phyloP scores from a whole-genome alignment of 352 stramenopile species.

The Pythium apleroticum region DNA sequence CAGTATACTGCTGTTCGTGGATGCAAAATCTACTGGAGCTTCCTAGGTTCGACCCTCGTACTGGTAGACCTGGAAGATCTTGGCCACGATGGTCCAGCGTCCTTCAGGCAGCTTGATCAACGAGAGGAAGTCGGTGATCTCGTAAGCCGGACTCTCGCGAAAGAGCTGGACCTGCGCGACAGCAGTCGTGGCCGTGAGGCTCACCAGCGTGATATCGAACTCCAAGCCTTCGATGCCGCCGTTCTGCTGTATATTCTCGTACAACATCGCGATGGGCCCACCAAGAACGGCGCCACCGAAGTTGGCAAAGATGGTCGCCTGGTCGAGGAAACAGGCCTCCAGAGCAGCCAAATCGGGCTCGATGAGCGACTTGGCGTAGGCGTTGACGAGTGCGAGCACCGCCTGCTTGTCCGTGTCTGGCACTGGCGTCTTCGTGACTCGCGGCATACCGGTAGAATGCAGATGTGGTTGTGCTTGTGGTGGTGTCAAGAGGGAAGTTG shows the following conservation, averaged over 20 bases:
- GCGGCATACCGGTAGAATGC: conserved; percentile 6
- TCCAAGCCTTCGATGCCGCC: conserved; percentile 14
- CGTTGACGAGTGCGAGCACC: conserved; percentile 10
- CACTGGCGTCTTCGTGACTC: neutral
- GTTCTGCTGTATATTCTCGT: conserved; percentile 17
- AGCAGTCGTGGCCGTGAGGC: conserved; percentile 11
- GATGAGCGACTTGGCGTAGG: conserved; percentile 17
- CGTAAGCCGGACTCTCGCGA: conserved; percentile 16
- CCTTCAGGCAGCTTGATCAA: conserved; percentile 13
- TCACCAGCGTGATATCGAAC: conserved; percentile 15
- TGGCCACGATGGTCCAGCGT: conserved; percentile 21
- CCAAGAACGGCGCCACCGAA: conserved; percentile 12
- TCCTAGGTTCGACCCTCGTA: neutral
- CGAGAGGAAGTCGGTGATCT: conserved; percentile 24
- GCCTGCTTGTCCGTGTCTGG: neutral
- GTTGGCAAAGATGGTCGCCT: conserved; percentile 20
- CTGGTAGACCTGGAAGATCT: conserved; percentile 25
- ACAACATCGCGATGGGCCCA: conserved; percentile 19
- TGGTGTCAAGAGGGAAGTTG: neutral
- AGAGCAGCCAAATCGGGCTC: conserved; percentile 13
- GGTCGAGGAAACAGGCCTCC: conserved; percentile 13
- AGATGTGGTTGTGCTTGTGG: neutral
- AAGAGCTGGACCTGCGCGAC: conserved; percentile 19
- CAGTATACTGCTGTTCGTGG: neutral
- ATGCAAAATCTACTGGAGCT: neutral